phyloP scores from a whole-genome alignment of 805 yeast species.

The Candida insectorum region DNA sequence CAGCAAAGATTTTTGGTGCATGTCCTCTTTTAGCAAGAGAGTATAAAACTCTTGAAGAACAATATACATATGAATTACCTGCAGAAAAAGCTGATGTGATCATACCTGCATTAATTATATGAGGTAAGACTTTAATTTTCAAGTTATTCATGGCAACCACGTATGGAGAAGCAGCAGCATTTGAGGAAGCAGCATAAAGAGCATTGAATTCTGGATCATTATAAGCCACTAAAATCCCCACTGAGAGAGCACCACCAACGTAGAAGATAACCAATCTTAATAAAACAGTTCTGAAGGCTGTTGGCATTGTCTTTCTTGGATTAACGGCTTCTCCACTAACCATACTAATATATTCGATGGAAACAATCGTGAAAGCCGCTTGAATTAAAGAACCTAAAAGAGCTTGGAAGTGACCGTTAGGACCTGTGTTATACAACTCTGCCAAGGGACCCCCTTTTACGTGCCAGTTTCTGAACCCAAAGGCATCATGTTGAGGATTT shows the following conservation, averaged over 20 bases:
- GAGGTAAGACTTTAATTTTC: slow-evolving; percentile 64
- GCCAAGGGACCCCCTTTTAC: slow-evolving; percentile 37
- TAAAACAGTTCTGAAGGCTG: slow-evolving; percentile 55
- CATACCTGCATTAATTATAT: slow-evolving; percentile 74
- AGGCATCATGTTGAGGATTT: slow-evolving; percentile 29
- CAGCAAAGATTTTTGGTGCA: slow-evolving; percentile 66
- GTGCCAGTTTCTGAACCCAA: slow-evolving; percentile 32
- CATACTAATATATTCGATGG: slow-evolving; percentile 45
- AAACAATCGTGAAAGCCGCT: slow-evolving; percentile 40
- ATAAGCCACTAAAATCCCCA: slow-evolving; percentile 23
- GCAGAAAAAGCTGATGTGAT: slow-evolving; percentile 77
- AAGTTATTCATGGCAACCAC: slow-evolving; percentile 75
- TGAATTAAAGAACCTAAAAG: slow-evolving; percentile 35
- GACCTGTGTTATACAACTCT: slow-evolving; percentile 33
- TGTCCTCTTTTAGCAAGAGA: slow-evolving; percentile 69
- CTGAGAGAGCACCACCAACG: slow-evolving; percentile 15
- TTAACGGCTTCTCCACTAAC: slow-evolving; percentile 51
- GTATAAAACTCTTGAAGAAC: slow-evolving; percentile 64
- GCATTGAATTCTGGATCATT: slow-evolving; percentile 16
- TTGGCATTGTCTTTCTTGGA: slow-evolving; percentile 57
- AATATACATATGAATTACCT: slow-evolving; percentile 76
- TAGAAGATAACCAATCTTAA: slow-evolving; percentile 38
- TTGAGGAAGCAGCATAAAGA: slow-evolving; percentile 14
- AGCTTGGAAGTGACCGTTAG: slow-evolving; percentile 40
- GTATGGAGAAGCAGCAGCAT: slow-evolving; percentile 62